Conservation (phyloP, 495 filamentous ascomycete species). For the Trichocladium uniseriatum region DNA sequence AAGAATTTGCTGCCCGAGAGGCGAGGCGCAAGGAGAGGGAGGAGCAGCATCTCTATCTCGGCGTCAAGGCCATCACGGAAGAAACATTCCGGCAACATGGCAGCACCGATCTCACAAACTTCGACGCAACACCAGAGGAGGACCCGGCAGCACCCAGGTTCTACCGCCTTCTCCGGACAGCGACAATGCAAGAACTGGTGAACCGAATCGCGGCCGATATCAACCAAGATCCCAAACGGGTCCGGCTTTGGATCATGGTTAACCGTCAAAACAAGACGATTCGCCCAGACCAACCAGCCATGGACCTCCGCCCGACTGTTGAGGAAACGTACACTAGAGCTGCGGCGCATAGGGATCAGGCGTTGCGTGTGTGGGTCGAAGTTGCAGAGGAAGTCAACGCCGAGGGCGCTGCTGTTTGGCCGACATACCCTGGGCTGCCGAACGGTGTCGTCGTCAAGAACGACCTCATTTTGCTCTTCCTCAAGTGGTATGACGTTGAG, state of each 20-base stretch:
- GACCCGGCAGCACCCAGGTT: slow-evolving; percentile 53
- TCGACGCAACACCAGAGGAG: slow-evolving; percentile 45
- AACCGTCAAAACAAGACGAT: slow-evolving; percentile 97
- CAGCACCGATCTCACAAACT: slow-evolving; percentile 74
- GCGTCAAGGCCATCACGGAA: slow-evolving; percentile 69
- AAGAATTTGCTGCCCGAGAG: slow-evolving; percentile 68
- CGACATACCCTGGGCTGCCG: slow-evolving; percentile 42
- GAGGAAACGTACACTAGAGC: slow-evolving; percentile 64
- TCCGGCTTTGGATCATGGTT: slow-evolving; percentile 94
- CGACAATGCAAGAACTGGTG: slow-evolving; percentile 65
- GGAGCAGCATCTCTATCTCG: slow-evolving; percentile 86
- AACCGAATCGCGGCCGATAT: slow-evolving; percentile 58
- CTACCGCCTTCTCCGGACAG: slow-evolving; percentile 62
- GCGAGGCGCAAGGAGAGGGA: slow-evolving; percentile 75
- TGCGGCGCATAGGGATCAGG: slow-evolving; percentile 51
- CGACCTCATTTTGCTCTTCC: slow-evolving; percentile 66
- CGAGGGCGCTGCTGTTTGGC: slow-evolving; percentile 62
- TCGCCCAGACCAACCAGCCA: slow-evolving; percentile 77
- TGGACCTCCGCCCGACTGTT: slow-evolving; percentile 65
- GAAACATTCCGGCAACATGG: slow-evolving; percentile 69
- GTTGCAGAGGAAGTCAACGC: slow-evolving; percentile 52
- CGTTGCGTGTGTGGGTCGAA: slow-evolving; percentile 83
- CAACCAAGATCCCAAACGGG: slow-evolving; percentile 48
- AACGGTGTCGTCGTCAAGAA: slow-evolving; percentile 40
- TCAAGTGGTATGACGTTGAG: slow-evolving; percentile 82